A percentile compares a stretch with the other conserved stretches of the same genome.
phyloP scores from a whole-genome alignment of 306 rosid species.

The Rosa rugosa region DNA sequence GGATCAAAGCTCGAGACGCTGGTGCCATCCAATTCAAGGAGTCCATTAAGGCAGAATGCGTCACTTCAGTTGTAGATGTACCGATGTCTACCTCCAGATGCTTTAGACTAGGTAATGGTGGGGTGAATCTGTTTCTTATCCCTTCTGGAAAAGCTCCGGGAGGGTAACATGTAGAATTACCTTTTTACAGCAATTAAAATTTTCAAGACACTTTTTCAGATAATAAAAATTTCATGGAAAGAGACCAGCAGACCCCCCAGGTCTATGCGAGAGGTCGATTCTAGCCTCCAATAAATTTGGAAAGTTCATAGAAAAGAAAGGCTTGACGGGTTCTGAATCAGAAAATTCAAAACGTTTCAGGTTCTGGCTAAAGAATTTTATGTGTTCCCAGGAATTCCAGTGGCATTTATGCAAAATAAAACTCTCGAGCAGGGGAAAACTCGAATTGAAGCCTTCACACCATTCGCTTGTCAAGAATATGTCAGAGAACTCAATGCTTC shows the following conservation, averaged over 20 bases:
- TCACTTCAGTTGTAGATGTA: too few relatives aligned
- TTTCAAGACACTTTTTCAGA: neutral
- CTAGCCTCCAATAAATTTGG: neutral
- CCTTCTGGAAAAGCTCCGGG: neutral
- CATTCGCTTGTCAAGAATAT: neutral
- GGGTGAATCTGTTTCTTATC: neutral
- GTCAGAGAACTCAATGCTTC: neutral
- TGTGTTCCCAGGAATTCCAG: neutral
- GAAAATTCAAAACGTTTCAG: neutral
- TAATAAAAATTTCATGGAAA: neutral
- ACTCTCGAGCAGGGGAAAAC: constrained; percentile 15
- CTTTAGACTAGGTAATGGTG: neutral
- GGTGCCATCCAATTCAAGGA: neutral
- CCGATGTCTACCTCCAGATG: neutral
- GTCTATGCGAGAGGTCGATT: neutral
- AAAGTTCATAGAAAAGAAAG: neutral
- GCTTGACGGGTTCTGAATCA: neutral
- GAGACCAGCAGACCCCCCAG: neutral
- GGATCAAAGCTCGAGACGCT: neutral
- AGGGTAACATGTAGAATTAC: neutral
- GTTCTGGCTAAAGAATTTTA: neutral
- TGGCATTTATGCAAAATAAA: neutral
- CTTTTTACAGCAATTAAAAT: too few relatives aligned
- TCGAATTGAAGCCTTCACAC: neutral
- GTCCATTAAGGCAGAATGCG: neutral